Evolutionary conservation across 2,329 filamentous ascomycete species (phyloP), one percentile per base, ranked within the genome.

Genomic region (Trichoderma hamatum): DNA sequence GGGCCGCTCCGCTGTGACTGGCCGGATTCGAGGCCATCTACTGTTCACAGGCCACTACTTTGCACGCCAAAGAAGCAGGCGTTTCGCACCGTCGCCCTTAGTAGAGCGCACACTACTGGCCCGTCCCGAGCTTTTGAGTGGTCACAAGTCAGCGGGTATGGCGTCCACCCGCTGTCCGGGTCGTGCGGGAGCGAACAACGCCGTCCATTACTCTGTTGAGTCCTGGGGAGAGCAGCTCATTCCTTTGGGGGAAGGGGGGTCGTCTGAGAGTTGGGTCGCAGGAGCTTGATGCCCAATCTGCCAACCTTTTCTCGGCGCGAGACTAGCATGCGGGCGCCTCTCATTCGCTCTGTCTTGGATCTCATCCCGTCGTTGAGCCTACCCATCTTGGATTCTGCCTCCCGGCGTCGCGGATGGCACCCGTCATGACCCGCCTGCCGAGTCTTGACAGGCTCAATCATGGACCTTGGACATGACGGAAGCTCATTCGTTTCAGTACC

Each of bases 271-370:
- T 71, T 67, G 58, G 69, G 69, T 69, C 34, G 65, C 70, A 52
- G 67, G 58, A 65, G 36, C 66, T 72, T 69, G 65, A 49, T 73
- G 72, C 71, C 71, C 70, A 72, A 72, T 70, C 71, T 68, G 46
- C 56, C 46, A 36, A 51, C 46, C 59, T 49, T 19, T 49, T 62
- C 28, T 60, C 66, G 65, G 55, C 62, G 43, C 49, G 43, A 36
- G 51, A 49, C 58, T 61, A 68, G 56, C 51, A 54, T 26, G 36
- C 51, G 32, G 49, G 49, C n/a, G 21, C 49, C 58, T 55, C 67
- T 69, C 19, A 60, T 68, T 54, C 65, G 55, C 28, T n/a, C 39
- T 68, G 65, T 68, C 65, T 67, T 58, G 56, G 34, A 69, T 30
- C 68, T 69, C 54, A 55, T 46, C 62, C 24, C 55, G 52, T 56